Evolutionary conservation across 805 yeast species (phyloP).

Genomic region (Saccharomycopsis malanga): DNA sequence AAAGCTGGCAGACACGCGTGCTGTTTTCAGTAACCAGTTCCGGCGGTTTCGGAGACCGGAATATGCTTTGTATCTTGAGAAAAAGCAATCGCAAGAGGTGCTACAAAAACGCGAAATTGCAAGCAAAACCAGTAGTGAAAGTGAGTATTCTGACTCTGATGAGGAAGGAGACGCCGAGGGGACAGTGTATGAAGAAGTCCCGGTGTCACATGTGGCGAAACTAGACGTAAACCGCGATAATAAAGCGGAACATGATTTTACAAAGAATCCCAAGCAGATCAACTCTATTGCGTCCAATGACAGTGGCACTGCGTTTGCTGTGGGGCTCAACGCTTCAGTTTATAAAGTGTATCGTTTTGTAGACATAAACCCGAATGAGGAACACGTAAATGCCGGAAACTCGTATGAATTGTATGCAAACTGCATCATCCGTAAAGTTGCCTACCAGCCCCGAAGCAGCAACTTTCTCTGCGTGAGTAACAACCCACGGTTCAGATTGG

Average conservation of each 20-base stretch:
- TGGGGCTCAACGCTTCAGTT: background rate
- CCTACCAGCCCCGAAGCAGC: constrained; percentile 3
- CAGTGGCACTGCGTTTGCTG: background rate
- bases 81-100: background rate
- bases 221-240: background rate
- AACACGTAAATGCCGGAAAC: background rate
- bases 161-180: background rate
- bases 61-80: background rate
- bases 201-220: background rate
- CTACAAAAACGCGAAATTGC: background rate
- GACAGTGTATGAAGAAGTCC: background rate
- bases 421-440: background rate
- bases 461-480: background rate
- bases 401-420: background rate
- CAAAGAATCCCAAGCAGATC: background rate
- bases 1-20: too few species aligned
- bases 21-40: too few species aligned
- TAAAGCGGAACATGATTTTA: background rate
- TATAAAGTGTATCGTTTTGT: constrained; percentile 1
- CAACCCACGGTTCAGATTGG: background rate
- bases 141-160: constrained; percentile 2
- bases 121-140: background rate
- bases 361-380: background rate
- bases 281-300: background rate
- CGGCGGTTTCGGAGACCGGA: background rate